Evolutionary conservation across 73 alveolate genomes (phyloP).

Genomic region (Halteria grandinella): DNA sequence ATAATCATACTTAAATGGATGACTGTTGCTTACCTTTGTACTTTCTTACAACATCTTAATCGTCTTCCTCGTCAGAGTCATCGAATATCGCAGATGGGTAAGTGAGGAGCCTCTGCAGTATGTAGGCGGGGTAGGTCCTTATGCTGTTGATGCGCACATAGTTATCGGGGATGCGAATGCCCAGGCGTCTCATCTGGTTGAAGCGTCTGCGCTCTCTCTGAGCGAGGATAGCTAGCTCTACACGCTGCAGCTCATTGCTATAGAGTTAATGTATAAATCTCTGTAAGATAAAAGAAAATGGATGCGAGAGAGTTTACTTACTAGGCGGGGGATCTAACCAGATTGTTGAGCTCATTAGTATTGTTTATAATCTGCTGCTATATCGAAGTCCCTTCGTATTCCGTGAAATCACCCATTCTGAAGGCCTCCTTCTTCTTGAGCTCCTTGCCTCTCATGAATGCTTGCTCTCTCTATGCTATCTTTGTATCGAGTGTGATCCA

Average conservation of each 20-base stretch:
- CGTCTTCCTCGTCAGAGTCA: constrained; percentile 30
- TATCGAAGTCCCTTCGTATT: neutral
- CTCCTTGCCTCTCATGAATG: neutral
- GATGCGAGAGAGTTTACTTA: constrained; percentile 10
- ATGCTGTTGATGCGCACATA: constrained; percentile 10
- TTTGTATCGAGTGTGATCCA: neutral
- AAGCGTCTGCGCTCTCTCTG: constrained; percentile 16
- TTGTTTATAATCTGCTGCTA: neutral
- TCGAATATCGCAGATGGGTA: constrained; percentile 10
- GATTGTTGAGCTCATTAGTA: neutral
- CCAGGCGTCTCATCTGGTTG: constrained; percentile 9
- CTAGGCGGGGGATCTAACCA: neutral
- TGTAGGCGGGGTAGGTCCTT: neutral
- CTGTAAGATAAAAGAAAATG: neutral
- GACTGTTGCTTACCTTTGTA: constrained; percentile 4
- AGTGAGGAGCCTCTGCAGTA: neutral
- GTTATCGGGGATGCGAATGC: neutral
- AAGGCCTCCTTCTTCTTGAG: neutral
- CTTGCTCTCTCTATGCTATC: neutral
- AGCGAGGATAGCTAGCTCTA: constrained; percentile 34
- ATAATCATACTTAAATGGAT: neutral
- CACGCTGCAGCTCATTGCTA: constrained; percentile 12
- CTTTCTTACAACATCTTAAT: neutral
- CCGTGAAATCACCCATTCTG: neutral
- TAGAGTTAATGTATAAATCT: neutral